Evolutionary conservation across 345 rosid genomes (phyloP), one percentile per base, ranked within the genome.

Genomic region (Noccaea caerulescens): DNA sequence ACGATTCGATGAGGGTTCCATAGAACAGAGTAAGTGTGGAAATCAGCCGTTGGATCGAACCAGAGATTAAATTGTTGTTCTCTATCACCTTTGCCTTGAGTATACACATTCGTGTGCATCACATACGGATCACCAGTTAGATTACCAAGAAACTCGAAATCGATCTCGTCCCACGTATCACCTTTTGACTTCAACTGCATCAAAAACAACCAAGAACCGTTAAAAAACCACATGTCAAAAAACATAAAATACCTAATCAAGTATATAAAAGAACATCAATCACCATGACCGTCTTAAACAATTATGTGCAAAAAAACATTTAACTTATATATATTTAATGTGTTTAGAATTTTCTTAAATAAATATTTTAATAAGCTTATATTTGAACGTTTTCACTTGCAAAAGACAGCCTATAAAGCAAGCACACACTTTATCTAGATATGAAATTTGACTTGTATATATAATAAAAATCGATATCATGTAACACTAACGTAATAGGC

Each of bases 71-170:
- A 89, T 23, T 89, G 96, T 50, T 89, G 91, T 76, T 89, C 91
- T 66, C 85, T 82, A 62, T 81, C 76, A 64, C 93, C 96, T 72
- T 85, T 84, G 2, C 93, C 93, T 68, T 86, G 85, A 56, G 79
- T 83, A 46, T 64, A 87, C 41, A 89, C 82, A 60, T 89, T 87
- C 0, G 91, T 90, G 66, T 90, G 96, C 52, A 88, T 76, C 25
- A 69, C 75, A 33, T 85, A 87, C 42, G 93, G 96, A 1, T 84
- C 77, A 33, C 91, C 93, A 13, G 81, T 87, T 53, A 82, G 46
- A 66, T 90, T 90, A 25, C 97, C 94, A 62, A 86, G 63, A 84
- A 90, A 90, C 66, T 88, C 97, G 27, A 91, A 84, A 67, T 87
- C 92, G 10, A 91, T 85, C 58, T 88, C 95, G 60, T 88, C 93